Evolutionary conservation across 805 yeast species (phyloP).

Genomic region (Wickerhamiella brachini): DNA sequence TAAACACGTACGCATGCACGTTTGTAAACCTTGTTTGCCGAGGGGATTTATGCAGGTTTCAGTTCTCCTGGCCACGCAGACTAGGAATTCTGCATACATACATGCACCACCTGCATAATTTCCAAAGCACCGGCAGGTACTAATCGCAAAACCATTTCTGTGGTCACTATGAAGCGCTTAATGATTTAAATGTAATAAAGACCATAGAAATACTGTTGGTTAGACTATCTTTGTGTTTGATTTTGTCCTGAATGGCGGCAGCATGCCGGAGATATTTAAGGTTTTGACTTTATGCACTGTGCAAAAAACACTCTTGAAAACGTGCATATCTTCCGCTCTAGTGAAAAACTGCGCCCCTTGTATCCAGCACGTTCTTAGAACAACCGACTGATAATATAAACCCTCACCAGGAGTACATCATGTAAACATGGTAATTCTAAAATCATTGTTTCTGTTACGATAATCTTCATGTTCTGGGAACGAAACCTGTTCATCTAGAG

Average conservation of each 20-base stretch:
- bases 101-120: not conserved
- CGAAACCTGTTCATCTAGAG: not conserved
- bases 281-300: not conserved
- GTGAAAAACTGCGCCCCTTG: not conserved
- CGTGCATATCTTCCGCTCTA: not conserved
- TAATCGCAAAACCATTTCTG: not conserved
- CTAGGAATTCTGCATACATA: not conserved
- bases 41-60: not conserved
- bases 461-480: too few species aligned
- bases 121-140: not conserved
- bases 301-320: not conserved
- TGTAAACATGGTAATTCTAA: too few species aligned
- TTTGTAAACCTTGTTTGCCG: not conserved
- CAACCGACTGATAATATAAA: too few species aligned
- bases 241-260: too few species aligned
- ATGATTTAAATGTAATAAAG: too few species aligned
- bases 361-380: not conserved
- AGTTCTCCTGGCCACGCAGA: not conserved
- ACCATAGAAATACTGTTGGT: too few species aligned
- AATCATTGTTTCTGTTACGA: not conserved
- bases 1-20: not conserved
- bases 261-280: too few species aligned
- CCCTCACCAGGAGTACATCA: too few species aligned
- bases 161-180: too few species aligned
- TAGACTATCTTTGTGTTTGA: too few species aligned